Conservation (phyloP, 345 rosid species). For the Angophora floribunda region DNA sequence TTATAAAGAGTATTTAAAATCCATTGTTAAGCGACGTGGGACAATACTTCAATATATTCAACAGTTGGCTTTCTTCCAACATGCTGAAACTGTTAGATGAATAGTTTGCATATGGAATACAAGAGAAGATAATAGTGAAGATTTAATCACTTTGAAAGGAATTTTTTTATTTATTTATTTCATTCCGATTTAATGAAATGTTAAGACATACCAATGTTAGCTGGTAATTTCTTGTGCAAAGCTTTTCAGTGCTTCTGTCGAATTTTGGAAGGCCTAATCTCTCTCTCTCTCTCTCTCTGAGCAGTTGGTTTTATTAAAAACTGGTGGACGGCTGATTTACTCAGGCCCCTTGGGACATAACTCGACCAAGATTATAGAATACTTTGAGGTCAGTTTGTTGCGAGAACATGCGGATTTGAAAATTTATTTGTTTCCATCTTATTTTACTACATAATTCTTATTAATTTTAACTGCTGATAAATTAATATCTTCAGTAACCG, state of each 20-base stretch:
- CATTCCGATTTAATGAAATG: background rate
- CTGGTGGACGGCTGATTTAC: conserved; percentile 60
- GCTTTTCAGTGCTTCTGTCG: background rate
- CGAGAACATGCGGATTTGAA: background rate
- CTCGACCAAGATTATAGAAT: conserved; percentile 47
- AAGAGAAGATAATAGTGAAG: background rate
- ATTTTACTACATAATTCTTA: background rate
- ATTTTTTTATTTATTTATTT: background rate
- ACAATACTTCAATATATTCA: too few species aligned
- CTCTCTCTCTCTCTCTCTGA: background rate
- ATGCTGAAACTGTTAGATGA: background rate
- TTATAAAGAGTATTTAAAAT: background rate
- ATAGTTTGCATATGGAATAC: background rate
- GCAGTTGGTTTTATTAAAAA: conserved; percentile 64
- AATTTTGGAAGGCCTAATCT: background rate
- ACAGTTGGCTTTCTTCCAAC: background rate
- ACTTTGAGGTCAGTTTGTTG: conserved; percentile 53
- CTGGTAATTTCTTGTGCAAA: background rate
- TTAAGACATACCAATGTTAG: background rate
- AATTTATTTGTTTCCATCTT: background rate
- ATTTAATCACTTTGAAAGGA: background rate
- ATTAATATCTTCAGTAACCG: background rate
- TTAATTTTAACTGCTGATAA: background rate
- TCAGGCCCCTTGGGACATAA: conserved; percentile 55
- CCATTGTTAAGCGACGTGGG: background rate